Conservation (phyloP, 139 green algal genomes). For the Deuterostichococcus epilithicus region DNA sequence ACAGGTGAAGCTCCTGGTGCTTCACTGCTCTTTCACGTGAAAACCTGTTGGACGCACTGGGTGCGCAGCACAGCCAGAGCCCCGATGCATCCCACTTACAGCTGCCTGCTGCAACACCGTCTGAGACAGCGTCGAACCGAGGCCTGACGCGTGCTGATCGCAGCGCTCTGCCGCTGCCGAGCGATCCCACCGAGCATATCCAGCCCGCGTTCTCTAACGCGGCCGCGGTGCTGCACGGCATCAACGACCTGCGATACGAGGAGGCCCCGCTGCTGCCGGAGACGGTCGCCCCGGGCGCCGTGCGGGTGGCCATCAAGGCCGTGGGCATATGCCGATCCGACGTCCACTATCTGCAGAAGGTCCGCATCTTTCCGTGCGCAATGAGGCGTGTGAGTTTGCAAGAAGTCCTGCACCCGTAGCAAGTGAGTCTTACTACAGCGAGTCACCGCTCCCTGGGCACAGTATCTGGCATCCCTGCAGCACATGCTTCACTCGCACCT, state of each 20-base stretch:
- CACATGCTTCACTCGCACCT: too few relatives aligned
- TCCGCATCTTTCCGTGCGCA: neutral
- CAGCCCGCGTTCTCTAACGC: neutral
- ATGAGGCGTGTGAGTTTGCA: too few relatives aligned
- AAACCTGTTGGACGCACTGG: too few relatives aligned
- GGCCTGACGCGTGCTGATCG: too few relatives aligned
- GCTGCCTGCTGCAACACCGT: too few relatives aligned
- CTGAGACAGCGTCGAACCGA: too few relatives aligned
- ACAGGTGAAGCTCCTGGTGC: neutral
- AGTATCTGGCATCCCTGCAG: too few relatives aligned
- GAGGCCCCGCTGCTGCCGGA: conserved; percentile 20
- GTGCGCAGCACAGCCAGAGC: too few relatives aligned
- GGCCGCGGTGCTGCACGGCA: conserved; percentile 30
- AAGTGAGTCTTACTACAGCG: neutral
- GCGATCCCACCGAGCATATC: neutral
- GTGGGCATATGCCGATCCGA: conserved; percentile 50
- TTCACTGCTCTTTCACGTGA: too few relatives aligned
- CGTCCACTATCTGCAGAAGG: conserved; percentile 37
- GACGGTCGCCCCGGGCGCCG: neutral
- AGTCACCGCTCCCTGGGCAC: too few relatives aligned
- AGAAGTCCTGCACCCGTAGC: too few relatives aligned
- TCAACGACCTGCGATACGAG: conserved; percentile 31
- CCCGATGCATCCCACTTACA: neutral
- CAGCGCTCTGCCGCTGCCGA: neutral
- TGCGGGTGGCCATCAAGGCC: conserved; percentile 14